Percentiles rank a stretch among this genome's conserved stretches.
These are phyloP conservation scores for Saccharomycopsis babjevae DNA, from an alignment of 805 yeast genomes.

Conservation along the genomic window DNA sequence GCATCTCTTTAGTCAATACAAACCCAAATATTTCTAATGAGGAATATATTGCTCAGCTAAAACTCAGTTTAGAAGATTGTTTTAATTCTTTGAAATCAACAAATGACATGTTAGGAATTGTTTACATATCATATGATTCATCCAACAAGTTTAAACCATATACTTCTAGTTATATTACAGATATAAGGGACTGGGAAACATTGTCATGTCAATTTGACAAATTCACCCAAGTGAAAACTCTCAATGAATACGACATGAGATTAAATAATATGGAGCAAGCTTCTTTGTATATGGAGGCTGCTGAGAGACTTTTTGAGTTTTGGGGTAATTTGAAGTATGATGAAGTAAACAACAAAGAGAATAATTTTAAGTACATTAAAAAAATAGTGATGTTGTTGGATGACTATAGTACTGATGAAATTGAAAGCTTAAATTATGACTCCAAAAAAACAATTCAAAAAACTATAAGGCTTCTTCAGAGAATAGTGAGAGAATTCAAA, in stretches of 20 bases:
- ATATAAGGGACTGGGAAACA: constrained; percentile 5
- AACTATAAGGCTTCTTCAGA: not conserved
- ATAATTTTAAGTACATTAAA: constrained; percentile 6
- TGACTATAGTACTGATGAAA: not conserved
- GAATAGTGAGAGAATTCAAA: constrained; percentile 6
- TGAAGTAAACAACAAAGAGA: not conserved
- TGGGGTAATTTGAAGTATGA: constrained; percentile 16
- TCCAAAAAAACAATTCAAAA: constrained; percentile 4
- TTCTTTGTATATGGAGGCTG: constrained; percentile 11
- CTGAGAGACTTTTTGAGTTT: constrained; percentile 10
- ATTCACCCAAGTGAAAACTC: not conserved
- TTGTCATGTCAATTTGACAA: constrained; percentile 2
- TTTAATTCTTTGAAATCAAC: constrained; percentile 25
- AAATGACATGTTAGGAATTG: constrained; percentile 37
- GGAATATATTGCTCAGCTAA: constrained; percentile 25
- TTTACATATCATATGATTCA: constrained; percentile 22
- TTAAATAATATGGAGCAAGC: constrained; percentile 13
- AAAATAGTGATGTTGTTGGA: constrained; percentile 13
- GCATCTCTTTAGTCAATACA: constrained; percentile 33
- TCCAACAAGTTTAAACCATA: not conserved
- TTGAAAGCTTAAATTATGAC: not conserved
- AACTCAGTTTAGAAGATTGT: constrained; percentile 22
- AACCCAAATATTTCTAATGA: constrained; percentile 20
- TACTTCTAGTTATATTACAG: constrained; percentile 7
- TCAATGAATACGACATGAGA: not conserved